Evolutionary conservation across 2,329 filamentous ascomycete genomes (phyloP).

Genomic region (Botryotinia globosa): DNA sequence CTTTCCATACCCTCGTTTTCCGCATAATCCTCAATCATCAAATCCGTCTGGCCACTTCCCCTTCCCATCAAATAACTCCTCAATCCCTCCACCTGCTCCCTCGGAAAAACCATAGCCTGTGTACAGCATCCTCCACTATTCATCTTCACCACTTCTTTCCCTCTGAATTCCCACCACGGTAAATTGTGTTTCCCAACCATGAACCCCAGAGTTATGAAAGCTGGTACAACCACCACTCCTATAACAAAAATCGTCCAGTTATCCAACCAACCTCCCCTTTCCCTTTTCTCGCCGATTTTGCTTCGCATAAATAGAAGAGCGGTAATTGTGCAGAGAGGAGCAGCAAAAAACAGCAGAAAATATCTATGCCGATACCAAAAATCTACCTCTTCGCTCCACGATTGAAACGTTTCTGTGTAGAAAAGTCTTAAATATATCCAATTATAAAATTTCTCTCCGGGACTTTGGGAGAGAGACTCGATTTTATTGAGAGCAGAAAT

Average conservation of each 20-base stretch:
- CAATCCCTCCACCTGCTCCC: neutral
- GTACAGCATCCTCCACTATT: conserved; percentile 28
- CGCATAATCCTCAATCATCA: conserved; percentile 12
- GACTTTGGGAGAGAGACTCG: conserved; percentile 14
- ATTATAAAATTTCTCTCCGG: neutral
- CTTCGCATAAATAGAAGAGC: conserved; percentile 4
- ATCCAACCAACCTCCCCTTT: neutral
- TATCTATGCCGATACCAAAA: conserved; percentile 24
- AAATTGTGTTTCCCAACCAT: conserved; percentile 27
- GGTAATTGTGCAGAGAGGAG: neutral
- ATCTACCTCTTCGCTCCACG: conserved; percentile 22
- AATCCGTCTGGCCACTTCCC: neutral
- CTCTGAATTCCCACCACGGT: conserved; percentile 16
- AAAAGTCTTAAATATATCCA: conserved; percentile 31
- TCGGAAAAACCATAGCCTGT: conserved; percentile 27
- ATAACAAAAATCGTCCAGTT: conserved; percentile 11
- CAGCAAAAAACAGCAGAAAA: conserved; percentile 7
- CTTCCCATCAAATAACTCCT: neutral
- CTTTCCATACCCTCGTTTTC: neutral
- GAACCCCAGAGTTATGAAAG: conserved; percentile 24
- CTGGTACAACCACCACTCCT: conserved; percentile 21
- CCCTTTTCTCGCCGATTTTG: neutral
- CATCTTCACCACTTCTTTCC: conserved; percentile 21
- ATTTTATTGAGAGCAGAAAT: conserved; percentile 21
- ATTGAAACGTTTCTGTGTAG: conserved; percentile 27